phyloP scores from a whole-genome alignment of 257 asterid species.

The Gentiana straminea region DNA sequence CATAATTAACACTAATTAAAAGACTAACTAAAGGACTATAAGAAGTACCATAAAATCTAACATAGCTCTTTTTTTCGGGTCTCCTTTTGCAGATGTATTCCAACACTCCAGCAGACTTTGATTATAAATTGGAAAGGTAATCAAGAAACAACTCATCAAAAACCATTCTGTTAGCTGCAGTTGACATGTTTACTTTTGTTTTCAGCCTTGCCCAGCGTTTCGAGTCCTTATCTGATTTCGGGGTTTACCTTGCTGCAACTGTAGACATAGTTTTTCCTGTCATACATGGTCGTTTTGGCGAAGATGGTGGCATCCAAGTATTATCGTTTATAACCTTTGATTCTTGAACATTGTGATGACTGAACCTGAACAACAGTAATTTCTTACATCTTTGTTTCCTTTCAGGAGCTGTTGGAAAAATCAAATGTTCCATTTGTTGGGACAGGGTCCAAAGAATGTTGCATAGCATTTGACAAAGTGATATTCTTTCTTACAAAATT shows the following conservation, averaged over 20 bases:
- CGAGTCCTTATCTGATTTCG: slow-evolving; percentile 48
- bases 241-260: slow-evolving; percentile 54
- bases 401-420: slow-evolving; percentile 65
- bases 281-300: slow-evolving; percentile 91
- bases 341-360: slow-evolving; percentile 2
- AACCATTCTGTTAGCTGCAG: neutral
- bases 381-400: slow-evolving; percentile 1
- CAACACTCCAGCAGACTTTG: slow-evolving; percentile 84
- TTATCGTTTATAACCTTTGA: neutral
- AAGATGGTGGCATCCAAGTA: slow-evolving; percentile 96
- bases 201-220: slow-evolving; percentile 88
- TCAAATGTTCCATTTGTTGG: slow-evolving; percentile 69
- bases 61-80: too few relatives aligned
- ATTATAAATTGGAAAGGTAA: slow-evolving; percentile 80
- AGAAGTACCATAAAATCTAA: too few relatives aligned
- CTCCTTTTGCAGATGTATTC: slow-evolving; percentile 45
- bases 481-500: slow-evolving; percentile 9
- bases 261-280: slow-evolving; percentile 89
- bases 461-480: slow-evolving; percentile 80
- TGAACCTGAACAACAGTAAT: neutral
- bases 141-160: slow-evolving; percentile 3
- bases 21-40: too few relatives aligned
- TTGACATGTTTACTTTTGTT: slow-evolving; percentile 6
- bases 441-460: slow-evolving; percentile 55
- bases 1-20: too few relatives aligned